Percentiles rank a stretch among this genome's conserved stretches.
These are phyloP conservation scores for Chloranthus sessilifolius DNA, from an alignment of 164 flowering plant genomes.

Conservation along the genomic window DNA sequence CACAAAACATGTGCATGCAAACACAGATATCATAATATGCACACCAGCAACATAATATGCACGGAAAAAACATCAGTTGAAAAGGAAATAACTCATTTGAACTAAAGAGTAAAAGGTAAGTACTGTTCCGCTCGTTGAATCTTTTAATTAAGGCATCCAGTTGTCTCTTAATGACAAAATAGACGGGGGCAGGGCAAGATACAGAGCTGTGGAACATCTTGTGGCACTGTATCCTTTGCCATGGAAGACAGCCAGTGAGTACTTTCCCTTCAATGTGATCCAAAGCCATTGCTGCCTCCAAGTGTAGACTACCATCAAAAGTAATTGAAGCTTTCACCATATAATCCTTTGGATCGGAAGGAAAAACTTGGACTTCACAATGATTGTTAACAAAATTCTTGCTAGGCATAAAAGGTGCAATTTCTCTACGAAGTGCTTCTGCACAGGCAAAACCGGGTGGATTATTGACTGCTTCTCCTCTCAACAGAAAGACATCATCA, in stretches of 20 bases:
- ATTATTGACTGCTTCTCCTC: conserved; percentile 54
- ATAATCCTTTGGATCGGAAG: conserved; percentile 56
- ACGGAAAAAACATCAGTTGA: conserved; percentile 1
- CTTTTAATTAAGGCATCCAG: conserved; percentile 48
- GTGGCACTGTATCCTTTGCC: conserved; percentile 89
- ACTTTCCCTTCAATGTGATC: conserved; percentile 78
- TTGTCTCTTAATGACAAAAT: conserved; percentile 51
- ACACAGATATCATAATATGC: too few relatives aligned
- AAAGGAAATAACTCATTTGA: background rate
- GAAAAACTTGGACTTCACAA: conserved; percentile 63
- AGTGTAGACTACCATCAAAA: conserved; percentile 85
- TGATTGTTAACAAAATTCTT: conserved; percentile 24
- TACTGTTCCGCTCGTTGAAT: conserved; percentile 49
- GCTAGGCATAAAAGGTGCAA: conserved; percentile 68
- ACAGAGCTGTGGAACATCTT: conserved; percentile 68
- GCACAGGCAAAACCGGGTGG: conserved; percentile 46
- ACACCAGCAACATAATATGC: too few relatives aligned
- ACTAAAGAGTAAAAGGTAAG: conserved; percentile 8
- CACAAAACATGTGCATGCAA: too few relatives aligned
- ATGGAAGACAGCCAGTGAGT: conserved; percentile 61
- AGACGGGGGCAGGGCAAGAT: conserved; percentile 60
- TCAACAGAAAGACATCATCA: conserved; percentile 47
- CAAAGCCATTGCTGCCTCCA: conserved; percentile 97
- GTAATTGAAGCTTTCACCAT: conserved; percentile 55
- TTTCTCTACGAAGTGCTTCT: conserved; percentile 72